A percentile compares a stretch with the other conserved stretches of the same genome.
phyloP scores from a whole-genome alignment of 2,329 filamentous ascomycete genomes.

The Cordyceps fumosorosea region DNA sequence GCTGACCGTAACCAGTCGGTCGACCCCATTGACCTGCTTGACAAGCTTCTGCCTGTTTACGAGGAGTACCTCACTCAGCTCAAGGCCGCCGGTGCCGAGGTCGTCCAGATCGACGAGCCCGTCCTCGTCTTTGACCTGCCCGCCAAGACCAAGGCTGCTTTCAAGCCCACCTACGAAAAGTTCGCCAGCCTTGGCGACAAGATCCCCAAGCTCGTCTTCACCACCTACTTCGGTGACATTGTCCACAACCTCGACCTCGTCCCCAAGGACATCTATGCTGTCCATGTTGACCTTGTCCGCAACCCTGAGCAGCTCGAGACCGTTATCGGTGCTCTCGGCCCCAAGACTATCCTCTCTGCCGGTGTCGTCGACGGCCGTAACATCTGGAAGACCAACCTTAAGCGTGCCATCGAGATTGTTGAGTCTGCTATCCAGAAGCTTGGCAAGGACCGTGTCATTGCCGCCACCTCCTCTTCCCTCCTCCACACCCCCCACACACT shows the following conservation, averaged over 20 bases:
- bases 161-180: slow-evolving; percentile 96
- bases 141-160: slow-evolving; percentile 85
- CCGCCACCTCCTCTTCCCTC: slow-evolving; percentile 93
- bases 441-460: slow-evolving; percentile 94
- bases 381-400: slow-evolving; percentile 99
- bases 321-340: slow-evolving; percentile 73
- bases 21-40: slow-evolving; percentile 86
- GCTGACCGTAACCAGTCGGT: slow-evolving; percentile 92
- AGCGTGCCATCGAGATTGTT: slow-evolving; percentile 84
- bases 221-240: slow-evolving; percentile 99
- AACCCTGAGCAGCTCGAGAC: slow-evolving; percentile 95
- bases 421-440: slow-evolving; percentile 90
- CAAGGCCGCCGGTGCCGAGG: slow-evolving; percentile 92
- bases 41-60: slow-evolving; percentile 91
- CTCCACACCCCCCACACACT: slow-evolving; percentile 98
- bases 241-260: slow-evolving; percentile 97
- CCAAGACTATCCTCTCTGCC: slow-evolving; percentile 84
- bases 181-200: slow-evolving; percentile 67
- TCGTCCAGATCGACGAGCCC: slow-evolving; percentile 97
- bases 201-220: slow-evolving; percentile 81
- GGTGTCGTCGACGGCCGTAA: slow-evolving; percentile 98
- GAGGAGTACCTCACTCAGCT: slow-evolving; percentile 87
- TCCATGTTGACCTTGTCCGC: slow-evolving; percentile 95
- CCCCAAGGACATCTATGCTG: slow-evolving; percentile 69
- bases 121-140: slow-evolving; percentile 92